These are phyloP conservation scores for Microbotryum lychnidis-dioicae DNA, from an alignment of 1,284 basidiomycete genomes.

Conservation along the genomic window DNA sequence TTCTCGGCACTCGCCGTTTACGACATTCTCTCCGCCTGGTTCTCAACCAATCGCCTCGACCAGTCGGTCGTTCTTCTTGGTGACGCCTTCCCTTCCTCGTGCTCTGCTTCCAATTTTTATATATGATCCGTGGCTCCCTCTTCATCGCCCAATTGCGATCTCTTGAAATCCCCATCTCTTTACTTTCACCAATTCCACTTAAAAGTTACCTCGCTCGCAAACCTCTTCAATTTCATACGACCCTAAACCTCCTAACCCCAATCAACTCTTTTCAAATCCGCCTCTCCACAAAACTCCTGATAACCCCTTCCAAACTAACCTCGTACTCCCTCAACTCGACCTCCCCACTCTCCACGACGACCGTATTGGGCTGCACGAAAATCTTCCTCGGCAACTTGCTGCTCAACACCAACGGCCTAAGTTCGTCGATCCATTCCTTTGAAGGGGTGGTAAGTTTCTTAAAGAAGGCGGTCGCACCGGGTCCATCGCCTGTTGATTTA, in stretches of 20 bases:
- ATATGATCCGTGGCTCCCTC: too few species aligned
- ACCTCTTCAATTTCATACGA: too few species aligned
- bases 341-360: slow-evolving; percentile 46
- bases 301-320: slow-evolving; percentile 57
- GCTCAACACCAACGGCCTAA: slow-evolving; percentile 62
- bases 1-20: too few species aligned
- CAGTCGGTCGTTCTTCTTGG: too few species aligned
- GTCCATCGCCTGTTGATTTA: slow-evolving; percentile 71
- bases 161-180: too few species aligned
- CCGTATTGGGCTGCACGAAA: slow-evolving; percentile 66
- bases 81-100: too few species aligned
- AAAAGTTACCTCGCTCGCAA: too few species aligned
- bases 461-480: slow-evolving; percentile 62
- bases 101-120: too few species aligned
- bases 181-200: too few species aligned
- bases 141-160: too few species aligned
- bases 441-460: slow-evolving; percentile 62
- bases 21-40: too few species aligned
- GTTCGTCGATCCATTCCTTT: slow-evolving; percentile 61
- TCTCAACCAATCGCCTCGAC: too few species aligned
- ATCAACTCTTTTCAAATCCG: slow-evolving; percentile 41
- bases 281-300: slow-evolving; percentile 70
- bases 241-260: background rate
- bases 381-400: slow-evolving; percentile 72
- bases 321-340: slow-evolving; percentile 69